A percentile compares a stretch with the other conserved stretches of the same genome.
Conservation (phyloP, 805 yeast genomes). For the Suhomyces xylopsoci region DNA sequence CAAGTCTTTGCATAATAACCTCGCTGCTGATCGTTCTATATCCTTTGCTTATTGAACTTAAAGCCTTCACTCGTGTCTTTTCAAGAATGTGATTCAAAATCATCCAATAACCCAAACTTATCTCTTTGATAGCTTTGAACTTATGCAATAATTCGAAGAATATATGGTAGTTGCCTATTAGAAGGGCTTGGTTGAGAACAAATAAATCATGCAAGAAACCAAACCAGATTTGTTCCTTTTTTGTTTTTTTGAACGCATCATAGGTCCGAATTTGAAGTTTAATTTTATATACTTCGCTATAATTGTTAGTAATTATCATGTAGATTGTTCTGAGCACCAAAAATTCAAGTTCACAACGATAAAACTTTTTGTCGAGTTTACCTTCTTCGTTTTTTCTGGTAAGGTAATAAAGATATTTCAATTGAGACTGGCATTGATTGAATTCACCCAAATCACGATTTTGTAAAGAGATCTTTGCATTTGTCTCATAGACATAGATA, state of each 20-base stretch:
- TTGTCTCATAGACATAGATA: constrained; percentile 75
- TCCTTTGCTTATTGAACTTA: constrained; percentile 54
- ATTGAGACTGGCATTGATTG: constrained; percentile 88
- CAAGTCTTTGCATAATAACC: constrained; percentile 37
- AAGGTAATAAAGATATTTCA: constrained; percentile 57
- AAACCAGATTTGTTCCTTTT: constrained; percentile 14
- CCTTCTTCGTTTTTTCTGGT: constrained; percentile 26
- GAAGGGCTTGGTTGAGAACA: constrained; percentile 15
- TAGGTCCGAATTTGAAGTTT: constrained; percentile 12
- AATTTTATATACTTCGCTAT: constrained; percentile 50
- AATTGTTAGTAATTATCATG: constrained; percentile 68
- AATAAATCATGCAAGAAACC: constrained; percentile 14
- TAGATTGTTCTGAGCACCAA: constrained; percentile 71
- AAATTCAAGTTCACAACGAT: constrained; percentile 52
- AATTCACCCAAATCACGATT: constrained; percentile 88
- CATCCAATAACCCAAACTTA: constrained; percentile 20
- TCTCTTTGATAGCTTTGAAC: constrained; percentile 9
- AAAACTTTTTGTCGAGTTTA: constrained; percentile 20
- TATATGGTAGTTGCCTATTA: constrained; percentile 48
- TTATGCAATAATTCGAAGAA: constrained; percentile 40
- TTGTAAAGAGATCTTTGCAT: constrained; percentile 82
- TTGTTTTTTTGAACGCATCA: constrained; percentile 2
- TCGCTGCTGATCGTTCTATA: constrained; percentile 46
- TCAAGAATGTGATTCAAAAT: constrained; percentile 46
- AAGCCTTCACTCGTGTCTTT: constrained; percentile 55